Percentiles rank a stretch among this genome's conserved stretches.
These are phyloP conservation scores for Hirsutella rhossiliensis DNA, from an alignment of 2,329 filamentous ascomycete species.

Conservation along the genomic window DNA sequence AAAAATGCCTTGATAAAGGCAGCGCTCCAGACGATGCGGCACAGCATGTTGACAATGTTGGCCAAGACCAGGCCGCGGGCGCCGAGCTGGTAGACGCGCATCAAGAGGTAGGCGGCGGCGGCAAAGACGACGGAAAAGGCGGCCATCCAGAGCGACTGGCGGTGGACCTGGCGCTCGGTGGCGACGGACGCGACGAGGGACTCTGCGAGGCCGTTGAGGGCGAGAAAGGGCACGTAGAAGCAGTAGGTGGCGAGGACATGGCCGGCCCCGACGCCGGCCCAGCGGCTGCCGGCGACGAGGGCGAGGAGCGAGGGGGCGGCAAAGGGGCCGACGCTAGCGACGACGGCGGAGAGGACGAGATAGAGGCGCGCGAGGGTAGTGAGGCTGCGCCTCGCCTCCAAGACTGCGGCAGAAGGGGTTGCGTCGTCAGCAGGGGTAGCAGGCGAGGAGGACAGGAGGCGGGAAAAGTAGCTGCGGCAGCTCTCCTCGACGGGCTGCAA, in stretches of 20 bases:
- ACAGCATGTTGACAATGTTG: conserved; percentile 81
- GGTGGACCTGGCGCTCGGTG: conserved; percentile 58
- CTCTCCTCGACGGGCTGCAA: conserved; percentile 96
- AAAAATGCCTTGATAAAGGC: conserved; percentile 62
- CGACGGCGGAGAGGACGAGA: conserved; percentile 55
- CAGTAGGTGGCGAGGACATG: conserved; percentile 69
- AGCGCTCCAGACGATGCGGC: conserved; percentile 72
- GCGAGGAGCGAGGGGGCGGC: conserved; percentile 62
- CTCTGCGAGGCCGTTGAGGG: conserved; percentile 83
- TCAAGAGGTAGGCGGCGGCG: conserved; percentile 58
- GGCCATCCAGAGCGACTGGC: conserved; percentile 75
- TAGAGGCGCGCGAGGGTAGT: conserved; percentile 60
- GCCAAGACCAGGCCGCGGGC: conserved; percentile 74
- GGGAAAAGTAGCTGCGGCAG: conserved; percentile 79
- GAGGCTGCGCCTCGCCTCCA: conserved; percentile 39
- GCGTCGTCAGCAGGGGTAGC: conserved; percentile 4
- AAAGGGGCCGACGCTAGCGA: conserved; percentile 60
- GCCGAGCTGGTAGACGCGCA: conserved; percentile 57
- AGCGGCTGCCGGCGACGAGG: conserved; percentile 64
- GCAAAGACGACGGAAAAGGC: conserved; percentile 69
- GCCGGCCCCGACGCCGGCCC: conserved; percentile 63
- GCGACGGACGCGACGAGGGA: conserved; percentile 88
- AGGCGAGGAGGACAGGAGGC: conserved; percentile 43
- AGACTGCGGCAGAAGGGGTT: conserved; percentile 13
- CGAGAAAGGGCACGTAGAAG: conserved; percentile 86